phyloP scores from a whole-genome alignment of 371 early-diverging fungal genomes.

The Zychaea mexicana region DNA sequence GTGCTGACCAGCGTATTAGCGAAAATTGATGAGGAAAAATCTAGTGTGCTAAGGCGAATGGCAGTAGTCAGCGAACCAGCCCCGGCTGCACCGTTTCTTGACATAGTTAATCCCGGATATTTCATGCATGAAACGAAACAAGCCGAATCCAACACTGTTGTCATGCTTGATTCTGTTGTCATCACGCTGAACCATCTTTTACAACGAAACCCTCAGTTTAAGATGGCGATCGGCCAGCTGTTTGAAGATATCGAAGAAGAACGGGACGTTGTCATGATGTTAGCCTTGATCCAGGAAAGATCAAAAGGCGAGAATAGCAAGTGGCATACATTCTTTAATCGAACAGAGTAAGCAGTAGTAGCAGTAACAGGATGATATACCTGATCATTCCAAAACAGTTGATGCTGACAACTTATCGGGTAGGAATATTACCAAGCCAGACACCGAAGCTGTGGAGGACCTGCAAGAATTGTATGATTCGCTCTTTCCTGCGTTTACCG shows the following conservation, averaged over 20 bases:
- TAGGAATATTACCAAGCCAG: no score
- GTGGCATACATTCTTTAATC: conserved; percentile 34
- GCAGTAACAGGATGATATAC: no score
- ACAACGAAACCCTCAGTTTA: conserved; percentile 22
- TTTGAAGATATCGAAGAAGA: conserved; percentile 53
- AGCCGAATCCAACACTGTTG: neutral
- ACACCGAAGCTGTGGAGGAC: conserved; percentile 33
- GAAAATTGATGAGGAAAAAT: conserved; percentile 27
- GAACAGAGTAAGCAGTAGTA: no score
- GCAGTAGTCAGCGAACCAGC: conserved; percentile 21
- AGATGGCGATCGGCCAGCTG: conserved; percentile 20
- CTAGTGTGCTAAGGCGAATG: conserved; percentile 26
- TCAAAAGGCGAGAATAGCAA: conserved; percentile 20
- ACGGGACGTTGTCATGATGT: conserved; percentile 48
- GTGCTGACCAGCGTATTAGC: conserved; percentile 21
- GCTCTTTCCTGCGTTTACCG: conserved; percentile 43
- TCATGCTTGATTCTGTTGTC: conserved; percentile 23
- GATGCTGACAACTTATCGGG: no score
- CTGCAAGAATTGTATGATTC: conserved; percentile 46
- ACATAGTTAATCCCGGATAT: conserved; percentile 29
- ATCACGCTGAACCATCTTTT: conserved; percentile 33
- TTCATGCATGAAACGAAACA: neutral
- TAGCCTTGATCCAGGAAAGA: conserved; percentile 41
- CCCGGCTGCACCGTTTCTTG: conserved; percentile 31
- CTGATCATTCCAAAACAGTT: no score